phyloP scores from a whole-genome alignment of 257 asterid species.

The Solanum pennellii region DNA sequence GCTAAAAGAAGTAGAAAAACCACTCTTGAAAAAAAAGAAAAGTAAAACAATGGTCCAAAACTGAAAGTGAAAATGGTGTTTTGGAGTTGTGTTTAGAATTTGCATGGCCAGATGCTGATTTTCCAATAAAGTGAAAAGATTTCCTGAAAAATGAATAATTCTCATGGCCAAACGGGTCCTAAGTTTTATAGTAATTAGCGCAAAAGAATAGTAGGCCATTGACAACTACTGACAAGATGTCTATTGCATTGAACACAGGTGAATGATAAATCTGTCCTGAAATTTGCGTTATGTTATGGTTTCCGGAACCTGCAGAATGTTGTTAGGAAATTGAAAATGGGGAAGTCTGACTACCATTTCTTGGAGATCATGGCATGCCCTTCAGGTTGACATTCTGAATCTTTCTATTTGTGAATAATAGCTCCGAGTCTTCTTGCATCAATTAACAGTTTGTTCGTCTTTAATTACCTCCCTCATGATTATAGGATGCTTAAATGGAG shows the following conservation, averaged over 20 bases:
- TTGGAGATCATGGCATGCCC: constrained; percentile 99
- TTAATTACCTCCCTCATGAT: not conserved
- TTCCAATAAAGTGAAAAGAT: not conserved
- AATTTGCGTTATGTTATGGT: constrained; percentile 91
- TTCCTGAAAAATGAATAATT: not conserved
- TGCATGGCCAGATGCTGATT: not conserved
- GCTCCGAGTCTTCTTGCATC: not conserved
- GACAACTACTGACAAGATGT: not conserved
- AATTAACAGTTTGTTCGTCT: not conserved
- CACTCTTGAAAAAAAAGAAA: not conserved
- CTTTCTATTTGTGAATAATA: not conserved
- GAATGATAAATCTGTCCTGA: constrained; percentile 61
- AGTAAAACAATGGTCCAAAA: not conserved
- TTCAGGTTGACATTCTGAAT: constrained; percentile 39
- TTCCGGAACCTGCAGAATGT: constrained; percentile 86
- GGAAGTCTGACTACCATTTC: constrained; percentile 81
- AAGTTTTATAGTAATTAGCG: not conserved
- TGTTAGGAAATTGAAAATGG: constrained; percentile 76
- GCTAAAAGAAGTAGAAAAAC: not conserved
- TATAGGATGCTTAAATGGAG: constrained; percentile 95
- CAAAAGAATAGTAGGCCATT: not conserved
- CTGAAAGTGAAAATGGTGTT: not conserved
- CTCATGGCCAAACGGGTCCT: not conserved
- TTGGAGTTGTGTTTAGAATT: not conserved
- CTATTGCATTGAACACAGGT: constrained; percentile 37